phyloP scores from a whole-genome alignment of 192 early-diverging fungal genomes.

The Backusella morwellensis region DNA sequence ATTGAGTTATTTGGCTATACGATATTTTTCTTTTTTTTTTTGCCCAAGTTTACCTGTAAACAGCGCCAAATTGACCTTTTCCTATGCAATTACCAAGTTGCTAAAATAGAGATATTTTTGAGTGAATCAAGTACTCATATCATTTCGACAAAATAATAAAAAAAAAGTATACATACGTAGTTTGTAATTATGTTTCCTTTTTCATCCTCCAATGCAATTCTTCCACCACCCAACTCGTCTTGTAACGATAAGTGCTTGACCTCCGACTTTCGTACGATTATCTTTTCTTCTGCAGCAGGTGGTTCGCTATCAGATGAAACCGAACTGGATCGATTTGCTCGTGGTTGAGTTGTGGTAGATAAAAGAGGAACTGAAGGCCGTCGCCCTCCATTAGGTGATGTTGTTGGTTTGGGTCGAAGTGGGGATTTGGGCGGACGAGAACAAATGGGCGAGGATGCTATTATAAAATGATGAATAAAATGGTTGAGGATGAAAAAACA shows the following conservation, averaged over 20 bases:
- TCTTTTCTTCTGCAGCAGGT: not conserved
- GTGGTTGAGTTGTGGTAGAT: not conserved
- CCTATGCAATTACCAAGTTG: constrained; percentile 88
- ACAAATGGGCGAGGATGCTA: not conserved
- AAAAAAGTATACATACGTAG: not conserved
- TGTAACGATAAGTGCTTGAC: not conserved
- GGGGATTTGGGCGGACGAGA: not conserved
- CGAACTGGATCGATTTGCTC: constrained; percentile 5
- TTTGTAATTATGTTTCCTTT: not conserved
- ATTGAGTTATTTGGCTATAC: not conserved
- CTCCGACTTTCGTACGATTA: not conserved
- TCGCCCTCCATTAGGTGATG: not conserved
- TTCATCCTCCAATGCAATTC: not conserved
- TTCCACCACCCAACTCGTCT: not conserved
- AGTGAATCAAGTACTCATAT: not conserved
- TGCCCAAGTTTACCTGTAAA: constrained; percentile 57
- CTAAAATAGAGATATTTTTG: constrained; percentile 23
- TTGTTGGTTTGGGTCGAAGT: not conserved
- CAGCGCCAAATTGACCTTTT: constrained; percentile 85
- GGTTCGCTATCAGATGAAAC: constrained; percentile 9
- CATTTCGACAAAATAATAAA: not conserved
- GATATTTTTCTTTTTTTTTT: not conserved
- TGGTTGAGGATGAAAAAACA: not conserved
- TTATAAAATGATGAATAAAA: too few relatives aligned
- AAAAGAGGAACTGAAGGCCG: not conserved